Base-by-base conservation (phyloP, 2,329 filamentous ascomycete genomes). In the Paradendryphiella salina region DNA sequence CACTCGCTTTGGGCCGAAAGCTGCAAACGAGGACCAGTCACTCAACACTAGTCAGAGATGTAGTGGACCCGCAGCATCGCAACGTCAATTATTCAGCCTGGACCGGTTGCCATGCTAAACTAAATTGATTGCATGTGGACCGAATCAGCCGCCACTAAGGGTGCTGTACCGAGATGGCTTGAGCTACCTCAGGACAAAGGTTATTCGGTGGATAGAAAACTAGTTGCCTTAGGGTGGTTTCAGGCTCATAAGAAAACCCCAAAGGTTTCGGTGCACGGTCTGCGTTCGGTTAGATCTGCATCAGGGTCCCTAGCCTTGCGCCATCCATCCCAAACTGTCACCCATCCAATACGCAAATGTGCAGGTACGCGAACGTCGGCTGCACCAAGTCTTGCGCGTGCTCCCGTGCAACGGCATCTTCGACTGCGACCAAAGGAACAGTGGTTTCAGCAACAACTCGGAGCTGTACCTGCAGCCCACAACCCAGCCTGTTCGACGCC, bases 211-310 rank as follows among this genome's bases (percentile, higher is more conserved):
- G 38, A 10, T 18, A 21, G 20, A 13, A 13, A 14, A 26, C 23
- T 35, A 17, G 13, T 38, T 40, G 52, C 48, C 46, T 52, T 51
- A 31, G 59, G 43, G 54, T 37, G 36, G 61, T 64, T 64, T 63
- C 60, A 63, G 45, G 49, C 39, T 26, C 11, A 52, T 56, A 52
- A 44, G 50, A 59, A 43, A 42, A 49, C 40, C 57, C 50, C 50
- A 54, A 56, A 56, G 47, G 59, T 51, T 57, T 53, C 52, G 48
- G 52, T 46, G 60, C 59, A 58, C 56, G 51, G 57, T 41, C 48
- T 50, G 26, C 42, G 38, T 56, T 58, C 56, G 52, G 57, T 45
- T 54, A 56, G 58, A 64, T 61, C 56, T 54, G 53, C 60, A 41
- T 43, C 34, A 56, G 46, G 53, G 46, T 42, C 34, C 11, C 38